Base-by-base conservation (phyloP, 495 filamentous ascomycete species). In the Durotheca rogersii region DNA sequence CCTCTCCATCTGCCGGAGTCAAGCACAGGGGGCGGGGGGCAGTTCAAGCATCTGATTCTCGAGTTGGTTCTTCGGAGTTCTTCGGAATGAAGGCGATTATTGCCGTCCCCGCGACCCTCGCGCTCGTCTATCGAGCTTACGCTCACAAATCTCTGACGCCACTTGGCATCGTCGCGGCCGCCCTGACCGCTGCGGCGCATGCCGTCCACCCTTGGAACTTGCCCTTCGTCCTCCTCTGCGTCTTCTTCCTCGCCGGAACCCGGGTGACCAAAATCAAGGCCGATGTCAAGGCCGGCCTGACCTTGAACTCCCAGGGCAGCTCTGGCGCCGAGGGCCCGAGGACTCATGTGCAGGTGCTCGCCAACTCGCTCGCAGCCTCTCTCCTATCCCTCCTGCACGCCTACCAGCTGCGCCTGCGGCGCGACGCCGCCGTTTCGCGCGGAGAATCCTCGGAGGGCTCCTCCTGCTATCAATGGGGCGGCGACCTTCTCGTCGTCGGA, bases 191-290 rank as follows among this genome's bases (percentile, higher is more conserved):
- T 6, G 65, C 76, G 43, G 79, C 84, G 2, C 93, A 98, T 67
- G 88, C 90, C 7, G 56, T 89, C 15, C 93, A 97, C 68, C 91
- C 93, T 6, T 95, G 88, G 88, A 86, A 84, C 44, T 71, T 90
- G n/a, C 90, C 88, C 1, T 94, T 96, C 67, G 76, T 79, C 16
- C 76, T 96, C 7, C 78, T 98, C 2, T 76, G 75, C 31, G 81
- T 91, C 12, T 98, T 98, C 74, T 96, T 95, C 73, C 71, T 91
- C 1, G 82, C 84, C 0, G 94, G 88, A 0, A 95, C 86, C 0
- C 75, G 80, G 40, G 91, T 83, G 1, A 98, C 93, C 35, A 53
- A 91, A 82, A 79, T 95, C 44, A 96, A 96, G 68, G 85, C 95
- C 55, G 81, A 88, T 43, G 73, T 92, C 62, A 98, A 98, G 71